Evolutionary conservation across 768 basidiomycete genomes (phyloP), one percentile per base, ranked within the genome.

Genomic region (Solioccasus polychromus): DNA sequence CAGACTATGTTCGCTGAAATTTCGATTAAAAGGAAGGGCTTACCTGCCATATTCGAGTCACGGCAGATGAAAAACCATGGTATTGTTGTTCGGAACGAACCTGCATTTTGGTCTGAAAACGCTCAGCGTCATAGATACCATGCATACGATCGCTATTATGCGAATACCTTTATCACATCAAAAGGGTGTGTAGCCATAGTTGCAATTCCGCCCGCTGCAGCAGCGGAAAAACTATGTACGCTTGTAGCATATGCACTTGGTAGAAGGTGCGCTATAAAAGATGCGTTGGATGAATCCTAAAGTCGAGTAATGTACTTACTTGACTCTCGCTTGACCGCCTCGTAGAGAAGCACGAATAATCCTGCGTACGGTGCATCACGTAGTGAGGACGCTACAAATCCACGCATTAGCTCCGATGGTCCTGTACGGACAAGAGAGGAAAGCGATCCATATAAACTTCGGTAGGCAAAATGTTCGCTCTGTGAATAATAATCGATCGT

Each of bases 301-400:
- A 41, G 7, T 6, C 26, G 41, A 38, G 19, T 4, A 8, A 18
- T 38, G 35, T 20, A 61, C 75, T 58, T 62, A 87, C 89, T 73
- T 4, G 80, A 71, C 56, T 89, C 78, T 39, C 75, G 73, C 63
- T 97, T 97, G 51, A 90, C 78, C 35, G 80, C 79, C 66, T 97
- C 93, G 59, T 97, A 97, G 48, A 85, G 80, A 3, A 92, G 78
- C 28, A 95, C 73, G 56, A 93, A 97, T 6, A 96, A 66, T 3
- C 93, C 94, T 2, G 94, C 92, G 57, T 94, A 92, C 1, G 94
- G 94, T 11, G 92, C 94, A 63, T 97, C 94, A 37, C 94, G 79
- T n/a, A 93, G 72, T 2, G 92, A 88, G 1, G 92, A 91, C 1
- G 92, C 89, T 19, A 86, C 57, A 59, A 92, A 85, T 0, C 94